Base-by-base conservation (phyloP, 257 asterid genomes). In the Verbena officinalis region DNA sequence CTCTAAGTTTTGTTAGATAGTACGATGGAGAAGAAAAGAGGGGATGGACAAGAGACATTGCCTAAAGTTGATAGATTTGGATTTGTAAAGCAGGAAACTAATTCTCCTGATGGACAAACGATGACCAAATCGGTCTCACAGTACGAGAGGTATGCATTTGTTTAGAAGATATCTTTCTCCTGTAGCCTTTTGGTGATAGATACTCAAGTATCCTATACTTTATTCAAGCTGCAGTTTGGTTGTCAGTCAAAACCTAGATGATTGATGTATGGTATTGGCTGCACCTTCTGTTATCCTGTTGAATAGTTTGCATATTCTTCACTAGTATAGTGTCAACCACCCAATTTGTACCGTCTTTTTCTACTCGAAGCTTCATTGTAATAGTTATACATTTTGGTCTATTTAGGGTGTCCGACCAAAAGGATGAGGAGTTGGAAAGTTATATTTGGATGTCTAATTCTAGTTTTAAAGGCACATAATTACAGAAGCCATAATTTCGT, bases 1-100 rank as follows among this genome's bases (percentile, higher is more conserved):
- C 34, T 44, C 51, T 24, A 53, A 44, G 17, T 38, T 67, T 31
- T 16, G 16, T 27, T 55, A 48, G 52, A 4, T 50, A 16, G 53
- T 45, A 31, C 65, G 66, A 86, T 86, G 93, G 93, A 86, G 40
- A 78, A 79, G 76, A 78, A 73, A 65, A 76, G 53, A 72, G 62
- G 44, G 20, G 87, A 80, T 64, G 89, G 78, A 51, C 55, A 78
- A 16, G 86, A 77, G 42, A 79, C 34, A 10, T 68, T 52, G 36
- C 68, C 70, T 21, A 79, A 63, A 65, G 83, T 83, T 61, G 88
- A 79, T 69, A 74, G 74, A 43, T 81, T 78, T 66, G 86, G 86
- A 65, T 81, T 81, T 59, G 54, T 81, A 50, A 81, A 80, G 79
- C 81, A 68, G 74, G 93, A 80, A 49, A 70, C 57, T 58, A 74